A percentile compares a stretch with the other conserved stretches of the same genome.
Conservation (phyloP, 2,329 filamentous ascomycete genomes). For the Sphaerostilbella broomeana region DNA sequence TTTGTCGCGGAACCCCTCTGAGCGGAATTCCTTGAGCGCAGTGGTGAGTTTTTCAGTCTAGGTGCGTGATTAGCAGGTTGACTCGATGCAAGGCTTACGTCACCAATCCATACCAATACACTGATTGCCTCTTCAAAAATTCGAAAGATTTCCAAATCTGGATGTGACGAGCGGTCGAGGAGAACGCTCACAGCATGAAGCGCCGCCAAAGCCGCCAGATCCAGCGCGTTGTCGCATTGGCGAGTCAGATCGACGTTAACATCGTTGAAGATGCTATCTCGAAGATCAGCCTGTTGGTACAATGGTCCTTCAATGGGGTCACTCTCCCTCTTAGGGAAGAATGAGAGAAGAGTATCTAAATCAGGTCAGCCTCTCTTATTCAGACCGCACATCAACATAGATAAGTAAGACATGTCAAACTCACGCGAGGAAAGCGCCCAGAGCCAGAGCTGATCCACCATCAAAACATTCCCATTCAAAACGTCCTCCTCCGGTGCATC, state of each 20-base stretch:
- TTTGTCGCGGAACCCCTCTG: conserved; percentile 46
- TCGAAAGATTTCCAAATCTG: conserved; percentile 55
- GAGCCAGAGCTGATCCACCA: conserved; percentile 62
- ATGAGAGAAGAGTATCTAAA: conserved; percentile 45
- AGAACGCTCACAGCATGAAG: conserved; percentile 57
- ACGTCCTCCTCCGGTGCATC: conserved; percentile 30
- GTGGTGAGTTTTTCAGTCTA: conserved; percentile 57
- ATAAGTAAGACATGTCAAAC: conserved; percentile 16
- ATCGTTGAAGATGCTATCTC: conserved; percentile 59
- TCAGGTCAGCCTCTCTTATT: conserved; percentile 10
- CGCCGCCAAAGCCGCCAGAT: conserved; percentile 56
- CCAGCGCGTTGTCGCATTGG: conserved; percentile 54
- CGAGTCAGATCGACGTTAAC: conserved; percentile 58
- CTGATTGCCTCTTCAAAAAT: conserved; percentile 62
- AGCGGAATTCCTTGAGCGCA: conserved; percentile 56
- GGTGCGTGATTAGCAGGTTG: background rate
- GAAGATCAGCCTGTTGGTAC: conserved; percentile 54
- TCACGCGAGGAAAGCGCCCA: conserved; percentile 50
- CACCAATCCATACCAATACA: conserved; percentile 41
- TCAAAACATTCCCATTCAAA: conserved; percentile 52
- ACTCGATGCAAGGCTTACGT: background rate
- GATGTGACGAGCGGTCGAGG: conserved; percentile 52
- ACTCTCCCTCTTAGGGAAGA: conserved; percentile 50
- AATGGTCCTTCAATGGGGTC: conserved; percentile 48
- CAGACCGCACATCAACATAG: background rate